Evolutionary conservation across 441 rosid genomes (phyloP).

Genomic region (Gossypium davidsonii): DNA sequence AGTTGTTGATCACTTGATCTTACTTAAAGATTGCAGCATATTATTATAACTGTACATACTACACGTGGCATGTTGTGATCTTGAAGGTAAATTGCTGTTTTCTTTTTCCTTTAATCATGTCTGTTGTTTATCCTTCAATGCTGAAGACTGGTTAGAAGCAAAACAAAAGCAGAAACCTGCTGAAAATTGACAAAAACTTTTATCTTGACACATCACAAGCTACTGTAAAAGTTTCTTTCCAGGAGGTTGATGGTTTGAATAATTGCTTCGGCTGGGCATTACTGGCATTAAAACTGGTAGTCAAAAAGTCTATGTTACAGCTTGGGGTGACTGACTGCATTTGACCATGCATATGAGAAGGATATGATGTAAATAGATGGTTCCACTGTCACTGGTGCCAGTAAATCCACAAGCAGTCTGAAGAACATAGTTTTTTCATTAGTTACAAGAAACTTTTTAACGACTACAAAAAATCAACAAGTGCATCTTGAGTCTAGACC

Average conservation of each 20-base stretch:
- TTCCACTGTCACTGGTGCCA: neutral
- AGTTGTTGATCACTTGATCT: neutral
- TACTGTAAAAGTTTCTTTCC: neutral
- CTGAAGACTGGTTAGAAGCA: neutral
- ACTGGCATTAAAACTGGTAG: neutral
- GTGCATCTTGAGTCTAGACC: neutral
- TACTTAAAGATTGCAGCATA: neutral
- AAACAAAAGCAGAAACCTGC: neutral
- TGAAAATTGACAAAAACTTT: neutral
- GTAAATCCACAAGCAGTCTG: neutral
- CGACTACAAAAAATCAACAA: neutral
- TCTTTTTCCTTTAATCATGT: neutral
- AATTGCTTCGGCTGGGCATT: neutral
- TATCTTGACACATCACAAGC: neutral
- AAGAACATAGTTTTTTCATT: neutral
- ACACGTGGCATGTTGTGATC: neutral
- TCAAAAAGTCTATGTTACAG: neutral
- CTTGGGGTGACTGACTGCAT: neutral
- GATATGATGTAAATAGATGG: neutral
- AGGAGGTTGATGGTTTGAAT: neutral
- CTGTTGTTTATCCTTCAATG: neutral
- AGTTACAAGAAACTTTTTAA: neutral
- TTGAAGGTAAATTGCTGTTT: conserved; percentile 1
- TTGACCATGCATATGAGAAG: neutral
- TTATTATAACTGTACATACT: neutral